Conservation (phyloP, 148 eudicot genomes). For the Vaccinium darrowii region DNA sequence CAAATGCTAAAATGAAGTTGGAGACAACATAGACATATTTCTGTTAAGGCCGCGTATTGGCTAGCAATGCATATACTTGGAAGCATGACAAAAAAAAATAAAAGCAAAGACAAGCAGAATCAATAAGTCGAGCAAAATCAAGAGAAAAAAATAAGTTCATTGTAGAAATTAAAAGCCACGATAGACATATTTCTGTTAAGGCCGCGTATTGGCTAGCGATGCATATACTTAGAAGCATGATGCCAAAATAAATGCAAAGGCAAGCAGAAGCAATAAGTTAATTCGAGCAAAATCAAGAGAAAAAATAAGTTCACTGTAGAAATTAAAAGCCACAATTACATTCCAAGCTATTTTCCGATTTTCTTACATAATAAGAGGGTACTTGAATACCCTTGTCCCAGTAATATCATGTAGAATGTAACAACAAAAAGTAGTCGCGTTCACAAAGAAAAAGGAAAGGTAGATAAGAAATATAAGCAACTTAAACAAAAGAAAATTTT, state of each 20-base stretch:
- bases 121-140: background rate
- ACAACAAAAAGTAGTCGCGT: slow-evolving; percentile 2
- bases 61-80: background rate
- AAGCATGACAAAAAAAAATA: background rate
- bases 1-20: background rate
- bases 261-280: background rate
- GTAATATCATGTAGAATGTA: background rate
- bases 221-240: background rate
- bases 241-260: background rate
- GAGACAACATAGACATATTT: background rate
- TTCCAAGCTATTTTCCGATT: background rate
- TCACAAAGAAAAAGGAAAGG: background rate
- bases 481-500: background rate
- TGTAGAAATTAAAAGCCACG: background rate
- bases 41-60: background rate
- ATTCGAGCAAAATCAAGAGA: background rate
- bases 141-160: background rate
- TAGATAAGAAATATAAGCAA: background rate
- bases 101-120: background rate
- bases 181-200: slow-evolving; percentile 5
- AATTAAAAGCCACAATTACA: background rate
- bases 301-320: background rate
- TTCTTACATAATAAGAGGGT: background rate
- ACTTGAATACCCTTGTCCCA: background rate
- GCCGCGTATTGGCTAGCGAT: background rate